A percentile compares a stretch with the other conserved stretches of the same genome.
Evolutionary conservation across 306 rosid genomes (phyloP).

Genomic region (Acmispon strigosus): DNA sequence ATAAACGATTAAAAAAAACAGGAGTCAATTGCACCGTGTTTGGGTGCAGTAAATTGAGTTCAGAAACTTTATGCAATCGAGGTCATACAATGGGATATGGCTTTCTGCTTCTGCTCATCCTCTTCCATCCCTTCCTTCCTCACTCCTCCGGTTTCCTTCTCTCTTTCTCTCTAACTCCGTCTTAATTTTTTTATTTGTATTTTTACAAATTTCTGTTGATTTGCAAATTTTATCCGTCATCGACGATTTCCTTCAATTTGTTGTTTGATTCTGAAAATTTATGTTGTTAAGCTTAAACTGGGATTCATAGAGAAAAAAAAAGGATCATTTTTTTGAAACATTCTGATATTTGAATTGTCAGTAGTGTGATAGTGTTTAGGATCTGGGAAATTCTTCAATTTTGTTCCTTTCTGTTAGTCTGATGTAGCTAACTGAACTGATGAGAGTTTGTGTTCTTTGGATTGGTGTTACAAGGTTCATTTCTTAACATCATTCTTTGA

Average conservation of each 20-base stretch:
- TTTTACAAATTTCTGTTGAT: not conserved
- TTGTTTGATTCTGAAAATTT: not conserved
- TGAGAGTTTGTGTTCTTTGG: not conserved
- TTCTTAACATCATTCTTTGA: not conserved
- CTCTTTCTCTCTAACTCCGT: not conserved
- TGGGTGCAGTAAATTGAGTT: not conserved
- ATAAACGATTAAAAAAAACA: not conserved
- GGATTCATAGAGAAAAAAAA: not conserved
- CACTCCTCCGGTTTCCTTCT: conserved; percentile 38
- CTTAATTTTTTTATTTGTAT: not conserved
- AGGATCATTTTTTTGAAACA: not conserved
- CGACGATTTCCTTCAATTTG: not conserved
- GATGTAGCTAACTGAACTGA: not conserved
- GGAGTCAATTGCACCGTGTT: conserved; percentile 1
- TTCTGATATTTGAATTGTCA: not conserved
- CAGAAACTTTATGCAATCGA: conserved; percentile 4
- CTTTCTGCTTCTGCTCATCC: conserved; percentile 40
- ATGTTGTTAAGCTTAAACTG: not conserved
- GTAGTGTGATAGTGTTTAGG: not conserved
- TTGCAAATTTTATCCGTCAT: not conserved
- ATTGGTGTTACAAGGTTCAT: not conserved
- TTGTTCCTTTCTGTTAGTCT: not conserved
- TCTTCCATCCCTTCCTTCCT: conserved; percentile 44
- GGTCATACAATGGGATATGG: conserved; percentile 25
- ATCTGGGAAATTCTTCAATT: conserved; percentile 6